A percentile compares a stretch with the other conserved stretches of the same genome.
phyloP scores from a whole-genome alignment of 2,329 filamentous ascomycete species.

The Capronia epimyces region DNA sequence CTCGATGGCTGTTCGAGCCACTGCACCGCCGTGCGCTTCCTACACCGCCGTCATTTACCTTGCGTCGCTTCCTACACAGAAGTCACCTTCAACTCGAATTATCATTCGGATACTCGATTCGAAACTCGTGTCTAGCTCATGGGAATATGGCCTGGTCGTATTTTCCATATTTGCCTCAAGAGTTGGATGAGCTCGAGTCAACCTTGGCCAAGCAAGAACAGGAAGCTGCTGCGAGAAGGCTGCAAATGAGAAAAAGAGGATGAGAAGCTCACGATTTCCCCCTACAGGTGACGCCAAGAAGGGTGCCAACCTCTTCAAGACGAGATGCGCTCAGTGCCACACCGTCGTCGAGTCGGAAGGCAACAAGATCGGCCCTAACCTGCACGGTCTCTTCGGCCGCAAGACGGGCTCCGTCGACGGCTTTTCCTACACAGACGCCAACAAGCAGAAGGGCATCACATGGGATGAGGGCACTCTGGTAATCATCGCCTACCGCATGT shows the following conservation, averaged over 20 bases:
- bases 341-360: conserved; percentile 81
- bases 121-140: neutral
- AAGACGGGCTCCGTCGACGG: conserved; percentile 87
- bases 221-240: conserved; percentile 15
- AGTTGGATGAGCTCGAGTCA: conserved; percentile 13
- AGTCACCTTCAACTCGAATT: neutral
- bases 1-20: neutral
- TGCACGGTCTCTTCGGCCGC: conserved; percentile 96
- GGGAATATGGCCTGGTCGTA: conserved; percentile 5
- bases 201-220: neutral
- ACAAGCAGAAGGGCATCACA: conserved; percentile 90
- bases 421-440: conserved; percentile 98
- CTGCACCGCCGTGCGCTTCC: neutral
- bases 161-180: conserved; percentile 6
- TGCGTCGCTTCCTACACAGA: neutral
- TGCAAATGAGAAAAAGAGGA: conserved; percentile 2
- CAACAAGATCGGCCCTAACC: conserved; percentile 97
- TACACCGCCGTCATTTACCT: neutral
- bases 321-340: conserved; percentile 97
- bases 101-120: neutral
- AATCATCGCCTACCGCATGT: conserved; percentile 28
- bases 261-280: conserved; percentile 21
- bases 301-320: conserved; percentile 99
- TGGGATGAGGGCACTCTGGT: conserved; percentile 86
- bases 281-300: conserved; percentile 79